A percentile compares a stretch with the other conserved stretches of the same genome.
Evolutionary conservation across 306 rosid species (phyloP).

Genomic region (Amphicarpaea edgeworthii): DNA sequence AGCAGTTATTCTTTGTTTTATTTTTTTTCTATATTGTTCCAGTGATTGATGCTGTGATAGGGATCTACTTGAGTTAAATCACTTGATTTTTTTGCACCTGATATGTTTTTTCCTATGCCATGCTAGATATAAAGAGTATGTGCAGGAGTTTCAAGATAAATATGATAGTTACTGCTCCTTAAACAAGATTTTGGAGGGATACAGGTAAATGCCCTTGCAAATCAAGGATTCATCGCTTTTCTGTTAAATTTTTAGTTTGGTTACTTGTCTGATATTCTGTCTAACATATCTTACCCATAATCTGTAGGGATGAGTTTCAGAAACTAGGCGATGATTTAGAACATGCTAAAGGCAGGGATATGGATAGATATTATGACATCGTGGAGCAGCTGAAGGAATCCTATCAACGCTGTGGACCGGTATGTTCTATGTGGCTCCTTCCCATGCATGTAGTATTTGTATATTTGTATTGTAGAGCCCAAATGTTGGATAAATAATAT

Average conservation of each 20-base stretch:
- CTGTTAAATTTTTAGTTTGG: constrained; percentile 28
- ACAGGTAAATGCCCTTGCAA: constrained; percentile 60
- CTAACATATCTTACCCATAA: constrained; percentile 39
- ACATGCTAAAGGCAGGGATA: constrained; percentile 63
- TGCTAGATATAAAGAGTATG: constrained; percentile 85
- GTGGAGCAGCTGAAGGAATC: constrained; percentile 74
- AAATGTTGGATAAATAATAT: constrained; percentile 30
- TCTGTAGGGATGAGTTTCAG: constrained; percentile 71
- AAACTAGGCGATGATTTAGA: constrained; percentile 76
- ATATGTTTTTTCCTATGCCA: constrained; percentile 30
- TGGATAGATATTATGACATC: constrained; percentile 63
- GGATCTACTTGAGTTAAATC: constrained; percentile 15
- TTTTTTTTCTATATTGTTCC: constrained; percentile 23
- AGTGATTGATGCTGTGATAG: constrained; percentile 4
- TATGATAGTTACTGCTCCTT: constrained; percentile 84
- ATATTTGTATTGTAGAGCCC: constrained; percentile 15
- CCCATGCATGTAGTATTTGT: constrained; percentile 31
- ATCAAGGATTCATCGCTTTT: constrained; percentile 23
- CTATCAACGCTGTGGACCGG: constrained; percentile 71
- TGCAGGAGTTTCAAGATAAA: constrained; percentile 87
- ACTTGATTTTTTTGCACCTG: constrained; percentile 49
- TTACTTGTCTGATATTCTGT: constrained; percentile 32
- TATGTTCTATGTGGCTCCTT: constrained; percentile 47
- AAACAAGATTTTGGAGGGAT: constrained; percentile 82
- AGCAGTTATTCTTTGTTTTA: constrained; percentile 47